Evolutionary conservation across 768 basidiomycete genomes (phyloP).

Genomic region (Trametes maxima): DNA sequence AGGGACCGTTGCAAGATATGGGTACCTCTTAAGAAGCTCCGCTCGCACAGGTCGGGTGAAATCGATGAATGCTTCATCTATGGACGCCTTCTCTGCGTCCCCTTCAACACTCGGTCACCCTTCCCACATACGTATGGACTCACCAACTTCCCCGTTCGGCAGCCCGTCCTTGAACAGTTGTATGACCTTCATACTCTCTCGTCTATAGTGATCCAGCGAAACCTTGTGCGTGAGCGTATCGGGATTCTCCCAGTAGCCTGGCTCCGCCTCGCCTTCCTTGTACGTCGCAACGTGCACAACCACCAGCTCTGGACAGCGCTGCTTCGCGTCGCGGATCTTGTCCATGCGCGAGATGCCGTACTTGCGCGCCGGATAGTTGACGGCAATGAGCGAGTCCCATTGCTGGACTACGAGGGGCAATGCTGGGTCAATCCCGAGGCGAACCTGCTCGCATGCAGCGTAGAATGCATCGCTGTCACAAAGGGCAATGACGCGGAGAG

Average conservation of each 20-base stretch:
- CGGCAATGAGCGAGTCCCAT: constrained; percentile 89
- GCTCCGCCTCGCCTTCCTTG: constrained; percentile 82
- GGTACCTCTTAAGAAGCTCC: constrained; percentile 70
- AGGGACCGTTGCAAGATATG: constrained; percentile 74
- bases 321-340: constrained; percentile 77
- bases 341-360: constrained; percentile 95
- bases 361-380: constrained; percentile 92
- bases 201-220: constrained; percentile 89
- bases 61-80: constrained; percentile 97
- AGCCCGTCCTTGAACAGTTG: constrained; percentile 79
- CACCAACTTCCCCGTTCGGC: constrained; percentile 82
- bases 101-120: background rate
- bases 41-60: constrained; percentile 82
- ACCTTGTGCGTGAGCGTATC: constrained; percentile 94
- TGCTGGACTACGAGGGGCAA: constrained; percentile 81
- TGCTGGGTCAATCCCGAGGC: constrained; percentile 64
- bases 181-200: constrained; percentile 88
- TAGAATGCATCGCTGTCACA: constrained; percentile 93
- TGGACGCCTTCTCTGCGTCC: constrained; percentile 82
- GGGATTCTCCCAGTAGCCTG: constrained; percentile 90
- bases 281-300: constrained; percentile 96
- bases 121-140: constrained; percentile 14
- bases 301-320: constrained; percentile 80
- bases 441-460: constrained; percentile 82
- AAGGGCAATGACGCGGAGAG: constrained; percentile 82